Conservation (phyloP, 164 flowering plant species). For the Sedum album region DNA sequence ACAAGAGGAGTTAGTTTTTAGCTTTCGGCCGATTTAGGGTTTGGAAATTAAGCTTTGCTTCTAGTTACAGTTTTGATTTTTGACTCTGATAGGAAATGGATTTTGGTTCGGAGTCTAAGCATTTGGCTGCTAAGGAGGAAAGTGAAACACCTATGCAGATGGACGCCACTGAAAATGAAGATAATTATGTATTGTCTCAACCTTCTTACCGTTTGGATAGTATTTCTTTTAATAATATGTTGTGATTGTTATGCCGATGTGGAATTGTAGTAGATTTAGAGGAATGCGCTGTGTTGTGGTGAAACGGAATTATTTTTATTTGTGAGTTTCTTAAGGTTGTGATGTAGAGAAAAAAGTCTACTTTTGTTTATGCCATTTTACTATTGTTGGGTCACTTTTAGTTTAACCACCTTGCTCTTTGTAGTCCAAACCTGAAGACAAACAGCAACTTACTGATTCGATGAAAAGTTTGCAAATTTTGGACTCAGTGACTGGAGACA, state of each 20-base stretch:
- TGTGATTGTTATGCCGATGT: not conserved
- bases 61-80: not conserved
- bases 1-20: too few species aligned
- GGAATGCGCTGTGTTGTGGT: not conserved
- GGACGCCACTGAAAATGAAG: not conserved
- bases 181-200: not conserved
- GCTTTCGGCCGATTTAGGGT: too few species aligned
- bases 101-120: not conserved
- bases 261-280: not conserved
- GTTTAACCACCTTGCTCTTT: not conserved
- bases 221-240: not conserved
- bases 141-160: not conserved
- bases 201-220: not conserved
- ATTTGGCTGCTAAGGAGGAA: not conserved
- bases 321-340: not conserved
- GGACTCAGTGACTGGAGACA: slow-evolving; percentile 24
- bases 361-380: not conserved
- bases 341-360: not conserved
- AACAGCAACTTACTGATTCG: slow-evolving; percentile 42
- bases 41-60: not conserved
- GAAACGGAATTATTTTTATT: not conserved
- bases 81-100: not conserved
- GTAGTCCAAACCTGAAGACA: slow-evolving; percentile 30
- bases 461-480: slow-evolving; percentile 52
- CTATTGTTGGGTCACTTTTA: not conserved